Base-by-base conservation (phyloP, 192 early-diverging fungal species). In the Entomortierella lignicola region DNA sequence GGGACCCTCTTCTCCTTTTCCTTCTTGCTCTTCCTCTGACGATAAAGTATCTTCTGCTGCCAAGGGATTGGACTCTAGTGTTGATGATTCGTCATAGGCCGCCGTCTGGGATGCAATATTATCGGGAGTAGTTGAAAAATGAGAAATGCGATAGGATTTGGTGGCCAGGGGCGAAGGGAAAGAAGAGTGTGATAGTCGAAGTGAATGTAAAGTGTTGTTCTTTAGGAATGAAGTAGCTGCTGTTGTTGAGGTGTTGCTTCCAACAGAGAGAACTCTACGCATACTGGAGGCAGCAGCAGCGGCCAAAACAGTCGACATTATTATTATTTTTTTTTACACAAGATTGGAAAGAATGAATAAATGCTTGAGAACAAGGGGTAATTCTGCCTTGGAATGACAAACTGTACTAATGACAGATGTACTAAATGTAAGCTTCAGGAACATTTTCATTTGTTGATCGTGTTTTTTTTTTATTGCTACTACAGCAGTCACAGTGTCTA, bases 261-360 rank as follows among this genome's bases (percentile, higher is more conserved):
- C 18, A 8, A n/a, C 25, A 31, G 60, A 20, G 17, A 71, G 15
- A 29, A 47, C 41, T 8, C 52, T 30, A 41, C 60, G 59, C 51
- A 71, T 54, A 32, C 60, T 52, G 15, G 50, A 50, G 1, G 44
- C 58, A 34, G 20, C 30, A 32, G 53, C 42, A 47, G 20, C 15
- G 12, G 17, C 5, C 15, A 20, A 2, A 4, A 15, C 2, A 3
- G 44, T 15, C 20, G 44, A 3, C 44, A 47, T 47, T n/a, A n/a
- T n/a, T n/a, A n/a, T n/a, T n/a, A n/a, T n/a, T n/a, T n/a, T n/a
- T n/a, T n/a, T n/a, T n/a, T n/a, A n/a, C n/a, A n/a, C n/a, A n/a
- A n/a, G n/a, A n/a, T 37, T 37, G 34, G 34, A 60, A 44, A 41
- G 44, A 44, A 44, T n/a, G n/a, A n/a, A n/a, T n/a, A n/a, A n/a